A percentile compares a stretch with the other conserved stretches of the same genome.
phyloP scores from a whole-genome alignment of 176 grass and related monocot species.

The Eremochloa ophiuroides region DNA sequence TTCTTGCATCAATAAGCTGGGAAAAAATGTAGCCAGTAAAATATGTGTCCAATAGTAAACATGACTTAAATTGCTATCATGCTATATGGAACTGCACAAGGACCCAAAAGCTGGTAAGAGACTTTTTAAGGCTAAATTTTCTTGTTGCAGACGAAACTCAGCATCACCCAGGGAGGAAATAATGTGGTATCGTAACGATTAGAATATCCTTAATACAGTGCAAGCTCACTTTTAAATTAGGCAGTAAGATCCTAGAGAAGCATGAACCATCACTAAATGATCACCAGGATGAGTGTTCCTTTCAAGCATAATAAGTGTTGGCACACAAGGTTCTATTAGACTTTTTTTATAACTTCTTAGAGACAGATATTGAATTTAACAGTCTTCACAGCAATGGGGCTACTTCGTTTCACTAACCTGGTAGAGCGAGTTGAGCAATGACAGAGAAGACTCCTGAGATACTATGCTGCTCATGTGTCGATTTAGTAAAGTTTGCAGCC shows the following conservation, averaged over 20 bases:
- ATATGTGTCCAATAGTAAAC: constrained; percentile 3
- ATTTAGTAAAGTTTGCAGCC: constrained; percentile 78
- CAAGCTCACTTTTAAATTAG: not conserved
- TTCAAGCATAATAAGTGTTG: not conserved
- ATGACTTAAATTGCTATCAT: not conserved
- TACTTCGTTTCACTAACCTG: constrained; percentile 47
- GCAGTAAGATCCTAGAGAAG: not conserved
- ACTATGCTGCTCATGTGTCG: constrained; percentile 75
- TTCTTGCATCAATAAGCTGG: constrained; percentile 88
- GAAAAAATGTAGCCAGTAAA: constrained; percentile 2
- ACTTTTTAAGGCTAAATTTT: not conserved
- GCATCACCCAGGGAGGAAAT: not conserved
- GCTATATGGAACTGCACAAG: not conserved
- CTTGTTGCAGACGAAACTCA: not conserved
- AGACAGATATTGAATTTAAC: not conserved
- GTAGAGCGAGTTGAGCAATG: constrained; percentile 81
- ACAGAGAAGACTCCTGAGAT: constrained; percentile 72
- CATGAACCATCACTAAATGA: not conserved
- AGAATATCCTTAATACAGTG: not conserved
- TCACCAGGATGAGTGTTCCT: not conserved
- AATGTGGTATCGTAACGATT: not conserved
- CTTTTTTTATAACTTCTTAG: not conserved
- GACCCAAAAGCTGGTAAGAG: not conserved
- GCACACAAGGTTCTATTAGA: not conserved
- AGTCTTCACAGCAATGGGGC: not conserved